Evolutionary conservation across 306 rosid species (phyloP).

Genomic region (Prunus davidiana): DNA sequence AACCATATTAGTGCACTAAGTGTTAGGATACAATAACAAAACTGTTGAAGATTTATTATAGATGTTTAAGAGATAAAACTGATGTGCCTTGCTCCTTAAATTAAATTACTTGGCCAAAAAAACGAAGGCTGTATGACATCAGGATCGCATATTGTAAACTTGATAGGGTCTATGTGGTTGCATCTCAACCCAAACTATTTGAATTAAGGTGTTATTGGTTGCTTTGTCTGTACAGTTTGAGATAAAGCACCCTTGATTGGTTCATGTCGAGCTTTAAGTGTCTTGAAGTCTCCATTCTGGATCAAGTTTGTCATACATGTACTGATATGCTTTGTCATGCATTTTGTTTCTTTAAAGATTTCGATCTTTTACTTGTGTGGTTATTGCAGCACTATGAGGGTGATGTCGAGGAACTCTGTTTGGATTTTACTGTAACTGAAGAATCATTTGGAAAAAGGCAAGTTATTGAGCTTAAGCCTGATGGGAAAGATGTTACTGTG

Average conservation of each 20-base stretch:
- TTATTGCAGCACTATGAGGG: constrained; percentile 76
- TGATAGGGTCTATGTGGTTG: not conserved
- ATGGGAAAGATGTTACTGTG: constrained; percentile 85
- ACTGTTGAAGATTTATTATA: not conserved
- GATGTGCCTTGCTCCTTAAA: not conserved
- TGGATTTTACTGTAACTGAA: constrained; percentile 96
- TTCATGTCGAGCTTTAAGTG: not conserved
- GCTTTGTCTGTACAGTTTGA: not conserved
- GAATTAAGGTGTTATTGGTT: constrained; percentile 1
- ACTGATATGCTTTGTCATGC: constrained; percentile 21
- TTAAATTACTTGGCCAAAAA: not conserved
- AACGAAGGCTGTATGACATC: not conserved
- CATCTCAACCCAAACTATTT: not conserved
- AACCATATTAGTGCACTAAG: not conserved
- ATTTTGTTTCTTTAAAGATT: constrained; percentile 12
- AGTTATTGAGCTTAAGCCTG: constrained; percentile 80
- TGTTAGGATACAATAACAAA: not conserved
- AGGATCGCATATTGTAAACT: not conserved
- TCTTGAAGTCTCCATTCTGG: constrained; percentile 10
- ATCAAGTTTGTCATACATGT: constrained; percentile 5
- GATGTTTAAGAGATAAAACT: not conserved
- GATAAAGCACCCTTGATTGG: not conserved
- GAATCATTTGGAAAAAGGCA: constrained; percentile 82
- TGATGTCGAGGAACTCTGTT: constrained; percentile 72
- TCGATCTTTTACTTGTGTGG: constrained; percentile 29